Percentiles rank a stretch among this genome's conserved stretches.
Conservation (phyloP, 768 basidiomycete species). For the Xerocomellus chrysenteron region DNA sequence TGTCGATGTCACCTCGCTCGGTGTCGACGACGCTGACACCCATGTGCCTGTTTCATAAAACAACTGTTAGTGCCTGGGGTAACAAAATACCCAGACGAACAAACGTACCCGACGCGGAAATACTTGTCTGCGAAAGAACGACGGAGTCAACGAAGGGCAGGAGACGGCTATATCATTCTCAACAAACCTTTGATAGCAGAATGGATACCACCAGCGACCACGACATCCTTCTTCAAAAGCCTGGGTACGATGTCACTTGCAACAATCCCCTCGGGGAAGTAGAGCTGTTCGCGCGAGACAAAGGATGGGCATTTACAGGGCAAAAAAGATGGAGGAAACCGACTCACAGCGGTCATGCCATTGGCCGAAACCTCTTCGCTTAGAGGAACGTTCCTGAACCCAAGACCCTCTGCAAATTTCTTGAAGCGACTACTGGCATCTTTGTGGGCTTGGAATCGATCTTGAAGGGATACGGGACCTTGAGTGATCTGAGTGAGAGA, state of each 20-base stretch:
- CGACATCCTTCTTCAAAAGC: constrained; percentile 66
- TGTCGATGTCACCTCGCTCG: constrained; percentile 73
- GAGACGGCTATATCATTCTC: neutral
- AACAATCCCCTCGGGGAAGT: constrained; percentile 79
- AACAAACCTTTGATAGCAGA: constrained; percentile 72
- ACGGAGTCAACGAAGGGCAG: constrained; percentile 7
- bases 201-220: constrained; percentile 89
- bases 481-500: constrained; percentile 73
- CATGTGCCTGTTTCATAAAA: constrained; percentile 65
- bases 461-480: constrained; percentile 61
- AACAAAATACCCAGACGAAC: neutral
- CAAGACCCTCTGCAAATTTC: constrained; percentile 59
- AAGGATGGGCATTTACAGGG: neutral
- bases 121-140: constrained; percentile 59
- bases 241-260: constrained; percentile 77
- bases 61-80: neutral
- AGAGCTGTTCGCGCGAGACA: constrained; percentile 46
- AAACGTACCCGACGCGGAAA: constrained; percentile 80
- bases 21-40: constrained; percentile 76
- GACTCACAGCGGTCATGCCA: constrained; percentile 86
- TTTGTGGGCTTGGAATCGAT: constrained; percentile 76
- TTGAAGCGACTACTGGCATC: constrained; percentile 69
- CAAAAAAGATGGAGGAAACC: neutral
- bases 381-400: constrained; percentile 71
- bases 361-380: constrained; percentile 70